Conservation (phyloP, 2,329 filamentous ascomycete species). For the Plectosphaerella cucumerina region DNA sequence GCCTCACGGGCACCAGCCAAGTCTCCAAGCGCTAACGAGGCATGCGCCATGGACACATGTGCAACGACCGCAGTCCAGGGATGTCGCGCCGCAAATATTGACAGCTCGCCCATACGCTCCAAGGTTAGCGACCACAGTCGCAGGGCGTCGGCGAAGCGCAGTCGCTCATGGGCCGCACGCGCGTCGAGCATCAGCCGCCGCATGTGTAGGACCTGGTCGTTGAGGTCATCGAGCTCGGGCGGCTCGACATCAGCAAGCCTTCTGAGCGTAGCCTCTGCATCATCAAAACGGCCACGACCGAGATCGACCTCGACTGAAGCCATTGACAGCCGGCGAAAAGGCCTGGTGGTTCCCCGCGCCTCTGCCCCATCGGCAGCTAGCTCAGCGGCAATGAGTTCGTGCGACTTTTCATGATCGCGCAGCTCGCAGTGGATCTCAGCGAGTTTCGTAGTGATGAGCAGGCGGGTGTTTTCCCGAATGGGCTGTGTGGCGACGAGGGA, state of each 20-base stretch:
- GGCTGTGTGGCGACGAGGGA: slow-evolving; percentile 16
- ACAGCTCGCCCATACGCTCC: slow-evolving; percentile 11
- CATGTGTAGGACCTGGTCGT: slow-evolving; percentile 24
- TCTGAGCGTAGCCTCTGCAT: slow-evolving; percentile 7
- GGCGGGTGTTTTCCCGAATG: slow-evolving; percentile 17
- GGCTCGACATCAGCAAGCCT: slow-evolving; percentile 14
- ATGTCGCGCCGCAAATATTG: slow-evolving; percentile 15
- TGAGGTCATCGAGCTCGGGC: slow-evolving; percentile 19
- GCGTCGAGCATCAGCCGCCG: slow-evolving; percentile 20
- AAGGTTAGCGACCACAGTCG: slow-evolving; percentile 14
- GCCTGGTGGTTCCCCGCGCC: slow-evolving; percentile 11
- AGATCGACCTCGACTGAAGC: slow-evolving; percentile 18
- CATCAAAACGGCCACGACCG: slow-evolving; percentile 10
- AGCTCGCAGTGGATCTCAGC: slow-evolving; percentile 23
- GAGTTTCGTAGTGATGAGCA: slow-evolving; percentile 19
- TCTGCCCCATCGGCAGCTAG: slow-evolving; percentile 10
- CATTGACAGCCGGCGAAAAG: slow-evolving; percentile 18
- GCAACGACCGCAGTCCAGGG: slow-evolving; percentile 18
- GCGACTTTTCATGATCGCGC: slow-evolving; percentile 14
- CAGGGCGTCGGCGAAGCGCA: slow-evolving; percentile 10
- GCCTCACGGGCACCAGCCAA: slow-evolving; percentile 12
- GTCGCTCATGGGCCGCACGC: slow-evolving; percentile 14
- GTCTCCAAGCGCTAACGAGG: slow-evolving; percentile 14
- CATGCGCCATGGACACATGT: slow-evolving; percentile 22
- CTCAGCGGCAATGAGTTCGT: slow-evolving; percentile 14